These are phyloP conservation scores for Apiotrichum akiyoshidainum DNA, from an alignment of 1,284 basidiomycete species.

Conservation along the genomic window DNA sequence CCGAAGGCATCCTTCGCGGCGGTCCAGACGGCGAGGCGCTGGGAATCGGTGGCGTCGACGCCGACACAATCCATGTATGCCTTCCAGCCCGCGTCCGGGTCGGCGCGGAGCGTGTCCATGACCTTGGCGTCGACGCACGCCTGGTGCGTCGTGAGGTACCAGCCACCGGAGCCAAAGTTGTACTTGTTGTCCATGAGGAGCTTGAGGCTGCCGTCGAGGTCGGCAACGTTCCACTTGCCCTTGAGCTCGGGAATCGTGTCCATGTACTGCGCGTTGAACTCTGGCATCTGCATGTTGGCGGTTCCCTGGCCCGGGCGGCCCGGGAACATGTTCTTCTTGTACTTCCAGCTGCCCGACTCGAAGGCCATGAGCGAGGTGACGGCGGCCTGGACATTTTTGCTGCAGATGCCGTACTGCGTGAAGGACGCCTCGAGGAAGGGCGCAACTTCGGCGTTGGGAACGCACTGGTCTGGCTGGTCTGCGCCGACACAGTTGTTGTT, in stretches of 20 bases:
- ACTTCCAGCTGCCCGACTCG: background rate
- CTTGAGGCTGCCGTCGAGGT: background rate
- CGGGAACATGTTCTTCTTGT: background rate
- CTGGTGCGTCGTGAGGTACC: background rate
- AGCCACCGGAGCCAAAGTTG: background rate
- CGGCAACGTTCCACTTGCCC: background rate
- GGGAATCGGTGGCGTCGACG: no score
- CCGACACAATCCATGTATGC: no score
- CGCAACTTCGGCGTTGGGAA: background rate
- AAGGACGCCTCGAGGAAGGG: background rate
- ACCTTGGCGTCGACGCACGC: no score
- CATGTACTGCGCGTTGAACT: background rate
- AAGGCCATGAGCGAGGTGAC: background rate
- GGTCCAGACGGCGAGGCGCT: no score
- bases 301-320: constrained; percentile 1
- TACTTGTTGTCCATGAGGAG: constrained; percentile 1
- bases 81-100: no score
- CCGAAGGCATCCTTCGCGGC: no score
- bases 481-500: background rate
- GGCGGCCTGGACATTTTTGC: background rate
- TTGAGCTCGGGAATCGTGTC: background rate
- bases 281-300: constrained; percentile 1
- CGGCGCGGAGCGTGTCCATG: no score
- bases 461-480: no score
- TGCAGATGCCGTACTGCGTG: background rate